Evolutionary conservation across 1,284 basidiomycete genomes (phyloP), one percentile per base, ranked within the genome.

Genomic region (Mycosarcoma mackinlayi): DNA sequence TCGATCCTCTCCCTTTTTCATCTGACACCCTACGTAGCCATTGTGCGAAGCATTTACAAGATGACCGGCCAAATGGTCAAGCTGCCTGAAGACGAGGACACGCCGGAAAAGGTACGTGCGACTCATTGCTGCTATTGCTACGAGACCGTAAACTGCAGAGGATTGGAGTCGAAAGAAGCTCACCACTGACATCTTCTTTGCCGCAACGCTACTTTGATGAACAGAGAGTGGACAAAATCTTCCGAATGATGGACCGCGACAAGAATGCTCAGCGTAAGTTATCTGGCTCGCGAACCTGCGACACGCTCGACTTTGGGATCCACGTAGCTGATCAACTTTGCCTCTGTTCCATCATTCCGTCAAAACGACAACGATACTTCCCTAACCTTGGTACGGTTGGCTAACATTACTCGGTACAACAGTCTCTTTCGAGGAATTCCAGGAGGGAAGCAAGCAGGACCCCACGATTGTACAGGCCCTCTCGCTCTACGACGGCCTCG

Each of bases 21-120:
- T 25, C n/a, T 31, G 11, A 40, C 58, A 6, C 7, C 34, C 14
- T 6, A 21, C 37, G 19, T 19, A 79, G 78, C 80, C 13, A 82
- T 82, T 35, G 80, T 82, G 10, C 68, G 61, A 31, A 73, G 71
- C 37, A 82, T 82, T 46, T 82, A 82, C 73, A 82, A 82, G 65
- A 81, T 83, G 80, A 83, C 82, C 5, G 95, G 96, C 13, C 91
- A 96, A 84, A 98, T 98, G 94, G 95, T 98, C 77, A 95, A 94
- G 83, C 88, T 98, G 24, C 95, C 96, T 16, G 87, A 90, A 46
- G 96, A 98, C 83, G 96, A 99, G 85, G 94, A 98, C 85, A 99
- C 96, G 18, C 96, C 96, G 1, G 94, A 98, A 85, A 98, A 98
- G 91, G 94, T 90, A 71, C 45, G 84, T 47, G 18, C 38, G 10